Base-by-base conservation (phyloP, 169 alveolate genomes). In the Plasmodium berghei region DNA sequence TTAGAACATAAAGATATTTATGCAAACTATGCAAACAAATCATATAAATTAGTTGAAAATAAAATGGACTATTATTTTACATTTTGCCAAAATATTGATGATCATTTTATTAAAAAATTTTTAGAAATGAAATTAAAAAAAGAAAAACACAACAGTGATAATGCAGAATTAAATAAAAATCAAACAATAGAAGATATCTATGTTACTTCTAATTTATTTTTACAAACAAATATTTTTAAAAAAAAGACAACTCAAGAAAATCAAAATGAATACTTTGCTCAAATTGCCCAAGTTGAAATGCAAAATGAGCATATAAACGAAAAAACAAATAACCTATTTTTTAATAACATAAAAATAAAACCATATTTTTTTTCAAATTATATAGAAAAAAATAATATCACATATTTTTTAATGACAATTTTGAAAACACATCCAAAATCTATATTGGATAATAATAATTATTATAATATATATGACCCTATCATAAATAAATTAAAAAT, bases 1-100 rank as follows among this genome's bases (percentile, higher is more conserved):
- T 52, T 24, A 80, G 69, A 16, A 34, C 64, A 5, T 20, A 54
- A 5, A 34, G 42, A 34, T 48, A 80, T 80, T 54, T 80, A 66
- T 40, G 42, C 34, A 5, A 46, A 67, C 26, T 80, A 80, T 46
- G 6, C 20, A 22, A 80, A 80, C 73, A 72, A 67, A 18, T 66
- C 90, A 5, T 80, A 80, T 52, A 80, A 80, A 28, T 28, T 80
- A 49, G 24, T 20, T 6, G 85, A 80, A 80, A 55, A 80, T 24
- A 80, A 80, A 56, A 66, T 80, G 90, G 90, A 80, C 16, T 80
- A 66, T 58, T 80, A 54, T 70, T 80, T 80, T 61, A 66, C 90
- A 26, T 80, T 80, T 66, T 80, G 90, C 55, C 74, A 80, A 40
- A 66, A 64, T 48, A 63, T 80, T 46, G 72, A 80, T 61, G 85